Evolutionary conservation across 192 early-diverging fungal species (phyloP).

Genomic region (Mortierella claussenii): DNA sequence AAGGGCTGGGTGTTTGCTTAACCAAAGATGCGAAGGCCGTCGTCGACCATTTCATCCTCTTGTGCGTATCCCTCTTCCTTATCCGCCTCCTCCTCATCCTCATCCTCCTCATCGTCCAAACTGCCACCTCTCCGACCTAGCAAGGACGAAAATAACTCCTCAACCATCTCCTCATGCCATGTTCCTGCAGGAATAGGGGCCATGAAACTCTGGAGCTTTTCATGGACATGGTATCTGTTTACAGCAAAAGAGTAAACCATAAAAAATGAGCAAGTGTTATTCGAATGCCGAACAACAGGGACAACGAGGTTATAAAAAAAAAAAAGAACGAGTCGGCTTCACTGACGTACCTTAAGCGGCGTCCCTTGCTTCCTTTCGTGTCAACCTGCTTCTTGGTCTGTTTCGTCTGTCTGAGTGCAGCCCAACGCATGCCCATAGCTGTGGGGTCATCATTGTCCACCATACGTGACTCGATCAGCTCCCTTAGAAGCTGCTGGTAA

Average conservation of each 20-base stretch:
- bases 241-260: too few species aligned
- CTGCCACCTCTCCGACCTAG: slow-evolving; percentile 70
- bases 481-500: slow-evolving; percentile 92
- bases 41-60: slow-evolving; percentile 40
- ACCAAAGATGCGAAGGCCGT: slow-evolving; percentile 53
- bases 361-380: slow-evolving; percentile 90
- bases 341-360: slow-evolving; percentile 74
- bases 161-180: slow-evolving; percentile 95
- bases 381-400: slow-evolving; percentile 84
- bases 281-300: too few species aligned
- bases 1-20: slow-evolving; percentile 5
- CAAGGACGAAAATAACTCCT: slow-evolving; percentile 89
- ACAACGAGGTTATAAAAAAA: background rate
- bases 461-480: slow-evolving; percentile 95
- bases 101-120: slow-evolving; percentile 45
- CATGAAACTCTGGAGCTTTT: slow-evolving; percentile 98
- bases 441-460: slow-evolving; percentile 89
- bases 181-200: slow-evolving; percentile 85
- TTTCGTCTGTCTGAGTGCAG: slow-evolving; percentile 79
- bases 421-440: slow-evolving; percentile 85
- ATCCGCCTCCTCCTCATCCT: slow-evolving; percentile 40
- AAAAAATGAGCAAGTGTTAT: too few species aligned
- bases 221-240: slow-evolving; percentile 90
- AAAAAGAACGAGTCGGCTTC: background rate
- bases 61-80: slow-evolving; percentile 19